Percentiles rank a stretch among this genome's conserved stretches.
Conservation (phyloP, 805 yeast genomes). For the Yarrowia deformans region DNA sequence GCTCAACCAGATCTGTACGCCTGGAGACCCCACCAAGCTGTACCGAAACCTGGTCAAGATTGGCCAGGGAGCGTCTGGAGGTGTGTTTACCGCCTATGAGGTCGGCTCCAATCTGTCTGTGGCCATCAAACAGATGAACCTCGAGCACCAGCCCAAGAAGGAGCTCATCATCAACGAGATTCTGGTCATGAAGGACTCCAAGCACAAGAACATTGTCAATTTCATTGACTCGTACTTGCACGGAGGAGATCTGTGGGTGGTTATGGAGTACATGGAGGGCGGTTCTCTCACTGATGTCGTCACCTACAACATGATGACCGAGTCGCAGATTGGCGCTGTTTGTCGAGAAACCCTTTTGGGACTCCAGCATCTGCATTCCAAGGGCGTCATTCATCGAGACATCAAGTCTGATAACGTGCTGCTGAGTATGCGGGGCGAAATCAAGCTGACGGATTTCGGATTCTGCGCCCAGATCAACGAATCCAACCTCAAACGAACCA, state of each 20-base stretch:
- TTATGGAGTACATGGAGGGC: slow-evolving; percentile 99
- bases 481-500: slow-evolving; percentile 73
- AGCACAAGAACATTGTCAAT: slow-evolving; percentile 93
- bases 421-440: slow-evolving; percentile 81
- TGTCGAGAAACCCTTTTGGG: slow-evolving; percentile 91
- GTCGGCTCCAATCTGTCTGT: slow-evolving; percentile 67
- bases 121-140: slow-evolving; percentile 96
- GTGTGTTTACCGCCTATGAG: slow-evolving; percentile 82
- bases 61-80: slow-evolving; percentile 98
- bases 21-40: slow-evolving; percentile 78
- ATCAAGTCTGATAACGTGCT: slow-evolving; percentile 94
- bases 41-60: slow-evolving; percentile 62
- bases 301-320: slow-evolving; percentile 86
- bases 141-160: slow-evolving; percentile 89
- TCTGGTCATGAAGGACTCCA: slow-evolving; percentile 93
- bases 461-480: slow-evolving; percentile 95
- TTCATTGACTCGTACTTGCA: slow-evolving; percentile 84
- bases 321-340: slow-evolving; percentile 93
- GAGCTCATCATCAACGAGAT: slow-evolving; percentile 96
- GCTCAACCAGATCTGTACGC: slow-evolving; percentile 76
- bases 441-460: slow-evolving; percentile 94
- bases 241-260: slow-evolving; percentile 91
- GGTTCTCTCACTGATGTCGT: slow-evolving; percentile 96
- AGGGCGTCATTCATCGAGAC: slow-evolving; percentile 94
- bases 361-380: slow-evolving; percentile 82